phyloP scores from a whole-genome alignment of 306 rosid species.

The Cucumis melo region DNA sequence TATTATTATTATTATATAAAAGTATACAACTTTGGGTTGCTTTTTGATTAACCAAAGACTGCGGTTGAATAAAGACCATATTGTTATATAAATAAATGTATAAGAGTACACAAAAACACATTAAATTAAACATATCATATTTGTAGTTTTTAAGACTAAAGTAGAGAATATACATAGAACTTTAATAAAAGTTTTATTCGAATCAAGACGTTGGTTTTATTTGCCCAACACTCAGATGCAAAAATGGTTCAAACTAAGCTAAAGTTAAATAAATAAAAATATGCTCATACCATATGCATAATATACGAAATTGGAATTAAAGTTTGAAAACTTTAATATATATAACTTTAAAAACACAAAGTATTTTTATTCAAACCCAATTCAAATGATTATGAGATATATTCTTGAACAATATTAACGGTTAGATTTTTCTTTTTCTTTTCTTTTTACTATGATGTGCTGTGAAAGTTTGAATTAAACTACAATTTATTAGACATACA shows the following conservation, averaged over 20 bases:
- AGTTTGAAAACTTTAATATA: not conserved
- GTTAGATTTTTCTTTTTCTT: no score
- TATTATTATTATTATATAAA: not conserved
- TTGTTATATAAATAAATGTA: not conserved
- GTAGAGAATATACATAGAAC: not conserved
- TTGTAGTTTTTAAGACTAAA: not conserved
- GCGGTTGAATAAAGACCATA: not conserved
- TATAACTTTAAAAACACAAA: no score
- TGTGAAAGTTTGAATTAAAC: no score
- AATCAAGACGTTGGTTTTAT: not conserved
- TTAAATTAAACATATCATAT: not conserved
- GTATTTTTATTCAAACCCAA: no score
- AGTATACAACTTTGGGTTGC: slow-evolving; percentile 21
- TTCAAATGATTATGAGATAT: no score
- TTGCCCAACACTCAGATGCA: not conserved
- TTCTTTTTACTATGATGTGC: no score
- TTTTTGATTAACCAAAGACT: slow-evolving; percentile 18
- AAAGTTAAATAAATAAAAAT: no score
- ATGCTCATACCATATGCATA: not conserved
- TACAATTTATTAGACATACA: no score
- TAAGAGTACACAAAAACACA: not conserved
- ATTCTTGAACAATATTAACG: no score
- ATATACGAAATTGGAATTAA: not conserved
- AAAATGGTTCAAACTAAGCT: no score
- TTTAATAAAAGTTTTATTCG: not conserved